Evolutionary conservation across 257 asterid genomes (phyloP), one percentile per base, ranked within the genome.

Genomic region (Solanum pimpinellifolium): DNA sequence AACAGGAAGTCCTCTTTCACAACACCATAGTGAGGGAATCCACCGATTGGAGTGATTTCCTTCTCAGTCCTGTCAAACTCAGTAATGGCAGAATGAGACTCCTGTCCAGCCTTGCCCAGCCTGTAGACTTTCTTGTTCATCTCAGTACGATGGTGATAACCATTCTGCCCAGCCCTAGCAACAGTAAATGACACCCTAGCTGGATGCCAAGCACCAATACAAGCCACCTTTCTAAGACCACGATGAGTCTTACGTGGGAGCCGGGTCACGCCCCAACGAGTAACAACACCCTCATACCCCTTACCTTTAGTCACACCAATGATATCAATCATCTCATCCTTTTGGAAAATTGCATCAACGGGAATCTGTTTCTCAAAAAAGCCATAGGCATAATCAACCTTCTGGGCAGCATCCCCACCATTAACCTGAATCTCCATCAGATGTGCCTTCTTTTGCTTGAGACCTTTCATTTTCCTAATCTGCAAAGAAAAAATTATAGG

Each of bases 1-100:
- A 96, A 4, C 15, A 96, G 89, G 73, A 82, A 96, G 88, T 96
- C 99, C 9, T 92, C 95, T 91, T 95, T 96, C 91, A 96, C 98
- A 60, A 93, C 86, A 6, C 98, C 98, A 72, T 94, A 95, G 89
- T 96, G 99, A n/a, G 99, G 98, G 83, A 95, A 96, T 12, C 99
- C 98, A 33, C 98, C 99, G 90, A 96, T 93, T 7, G 98, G 98
- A 1, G 99, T 96, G 10, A 96, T 93, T 29, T 96, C 99, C 91
- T 96, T 95, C 96, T 96, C 98, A 8, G 99, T 96, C 96, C 99
- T 95, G 90, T 96, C 98, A 73, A 88, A 95, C 87, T 95, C 98
- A 2, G 98, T 96, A 87, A 91, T 90, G 83, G 96, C 98, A 37
- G 89, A 39, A 87, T 96, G 99, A 77, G 96, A 84, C 75, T 96